Conservation (phyloP, 2,329 filamentous ascomycete genomes). For the Fusarium nisikadoi region DNA sequence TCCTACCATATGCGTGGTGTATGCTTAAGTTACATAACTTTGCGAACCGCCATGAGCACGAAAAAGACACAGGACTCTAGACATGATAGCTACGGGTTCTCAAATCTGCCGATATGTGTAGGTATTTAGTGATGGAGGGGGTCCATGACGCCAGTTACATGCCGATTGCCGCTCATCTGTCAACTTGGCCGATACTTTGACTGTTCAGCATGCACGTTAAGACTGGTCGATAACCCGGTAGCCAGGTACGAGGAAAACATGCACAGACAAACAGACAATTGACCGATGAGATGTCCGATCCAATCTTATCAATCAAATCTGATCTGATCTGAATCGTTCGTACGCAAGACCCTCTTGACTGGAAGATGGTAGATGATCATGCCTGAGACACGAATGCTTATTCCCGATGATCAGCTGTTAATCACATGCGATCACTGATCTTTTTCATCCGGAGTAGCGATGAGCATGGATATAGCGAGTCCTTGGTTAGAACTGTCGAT, state of each 20-base stretch:
- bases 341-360: not conserved
- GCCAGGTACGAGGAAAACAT: not conserved
- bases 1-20: not conserved
- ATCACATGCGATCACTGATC: not conserved
- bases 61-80: not conserved
- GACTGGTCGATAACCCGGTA: not conserved
- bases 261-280: not conserved
- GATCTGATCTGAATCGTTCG: not conserved
- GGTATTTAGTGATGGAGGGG: not conserved
- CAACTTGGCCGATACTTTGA: not conserved
- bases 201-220: not conserved
- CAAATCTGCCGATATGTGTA: not conserved
- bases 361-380: not conserved
- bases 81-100: not conserved
- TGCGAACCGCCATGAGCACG: not conserved
- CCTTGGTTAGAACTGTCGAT: not conserved
- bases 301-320: constrained; percentile 5
- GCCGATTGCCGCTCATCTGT: not conserved
- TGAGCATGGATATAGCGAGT: not conserved
- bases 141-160: not conserved
- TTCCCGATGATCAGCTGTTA: not conserved
- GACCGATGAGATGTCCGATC: not conserved
- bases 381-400: not conserved
- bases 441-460: not conserved
- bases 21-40: not conserved